Base-by-base conservation (phyloP, 352 stramenopile species). In the Pythium brassicae region DNA sequence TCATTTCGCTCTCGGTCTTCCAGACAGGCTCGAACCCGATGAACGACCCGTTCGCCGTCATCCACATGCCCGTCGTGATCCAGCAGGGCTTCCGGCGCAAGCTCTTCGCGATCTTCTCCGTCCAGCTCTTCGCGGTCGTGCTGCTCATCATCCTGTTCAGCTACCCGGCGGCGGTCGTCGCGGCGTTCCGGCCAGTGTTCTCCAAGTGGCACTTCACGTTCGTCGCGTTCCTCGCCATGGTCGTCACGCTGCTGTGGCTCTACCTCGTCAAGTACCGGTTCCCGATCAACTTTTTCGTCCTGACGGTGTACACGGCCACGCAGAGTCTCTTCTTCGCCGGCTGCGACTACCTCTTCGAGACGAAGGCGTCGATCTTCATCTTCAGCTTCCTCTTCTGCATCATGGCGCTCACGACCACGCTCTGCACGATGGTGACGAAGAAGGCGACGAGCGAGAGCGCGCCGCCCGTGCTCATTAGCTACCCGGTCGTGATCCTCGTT, bases 1-100 rank as follows among this genome's bases (percentile, higher is more conserved):
- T 89, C 55, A 91, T 91, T 50, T 87, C 77, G 43, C 74, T 90
- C 17, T 87, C 77, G 0, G 78, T 90, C 4, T 90, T 90, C 50
- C 80, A 90, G 50, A 90, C 71, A 5, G 80, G 80, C 0, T 78
- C 76, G 0, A 91, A 88, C 64, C 74, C 74, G 0, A 65, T 90
- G 62, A 72, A 90, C 12, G 80, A 90, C 42, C 80, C 80, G 17
- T 90, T 84, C 45, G 76, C 75, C 6, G 75, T 88, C 11, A 88
- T 80, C 51, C 70, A 87, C 52, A 87, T 90, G 74, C 77, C 77
- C 2, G 54, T 81, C 20, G 52, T 83, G 55, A 83, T 89, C 50
- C 69, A 89, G 48, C 64, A 86, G 29, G 80, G 77, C 4, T 90
- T 90, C 44, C 80, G 80, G 4, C 73, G 77, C 59, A 89, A 87